Percentiles rank a stretch among this genome's conserved stretches.
These are phyloP conservation scores for Raddia distichophylla DNA, from an alignment of 176 grass and related monocot species.

Conservation along the genomic window DNA sequence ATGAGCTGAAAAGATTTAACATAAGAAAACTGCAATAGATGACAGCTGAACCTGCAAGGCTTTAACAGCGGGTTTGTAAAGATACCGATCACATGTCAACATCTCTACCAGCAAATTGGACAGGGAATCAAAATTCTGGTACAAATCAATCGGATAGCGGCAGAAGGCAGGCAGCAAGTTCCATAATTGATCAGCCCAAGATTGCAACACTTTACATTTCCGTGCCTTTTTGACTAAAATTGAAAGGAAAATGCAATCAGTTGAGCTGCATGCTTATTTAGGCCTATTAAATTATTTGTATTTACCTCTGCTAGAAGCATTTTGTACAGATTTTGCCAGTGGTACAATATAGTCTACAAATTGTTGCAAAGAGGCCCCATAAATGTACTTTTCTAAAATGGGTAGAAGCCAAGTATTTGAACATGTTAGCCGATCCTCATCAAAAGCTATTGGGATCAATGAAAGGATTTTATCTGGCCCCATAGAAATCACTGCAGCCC, in stretches of 20 bases:
- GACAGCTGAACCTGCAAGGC: conserved; percentile 69
- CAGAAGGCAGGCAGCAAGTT: conserved; percentile 90
- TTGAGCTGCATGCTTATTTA: conserved; percentile 17
- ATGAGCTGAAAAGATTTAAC: conserved; percentile 13
- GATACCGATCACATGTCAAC: conserved; percentile 54
- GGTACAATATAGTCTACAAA: conserved; percentile 81
- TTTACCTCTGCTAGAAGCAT: conserved; percentile 58
- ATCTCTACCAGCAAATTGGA: conserved; percentile 67
- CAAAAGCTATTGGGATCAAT: conserved; percentile 69
- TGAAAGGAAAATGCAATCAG: conserved; percentile 43
- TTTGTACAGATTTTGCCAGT: conserved; percentile 63
- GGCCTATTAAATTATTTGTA: conserved; percentile 17
- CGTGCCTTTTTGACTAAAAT: conserved; percentile 67
- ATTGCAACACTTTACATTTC: conserved; percentile 52
- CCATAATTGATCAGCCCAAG: conserved; percentile 67
- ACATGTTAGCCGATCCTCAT: conserved; percentile 59
- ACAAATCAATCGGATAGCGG: conserved; percentile 66
- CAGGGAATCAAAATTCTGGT: conserved; percentile 61
- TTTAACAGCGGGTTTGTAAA: conserved; percentile 66
- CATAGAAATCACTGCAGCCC: conserved; percentile 77
- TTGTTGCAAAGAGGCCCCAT: conserved; percentile 57
- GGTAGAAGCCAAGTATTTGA: conserved; percentile 90
- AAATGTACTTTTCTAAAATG: conserved; percentile 81
- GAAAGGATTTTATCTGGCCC: conserved; percentile 80
- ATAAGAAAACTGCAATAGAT: conserved; percentile 30